A percentile compares a stretch with the other conserved stretches of the same genome.
Evolutionary conservation across 192 early-diverging fungal species (phyloP).

Genomic region (Coemansia sp.): DNA sequence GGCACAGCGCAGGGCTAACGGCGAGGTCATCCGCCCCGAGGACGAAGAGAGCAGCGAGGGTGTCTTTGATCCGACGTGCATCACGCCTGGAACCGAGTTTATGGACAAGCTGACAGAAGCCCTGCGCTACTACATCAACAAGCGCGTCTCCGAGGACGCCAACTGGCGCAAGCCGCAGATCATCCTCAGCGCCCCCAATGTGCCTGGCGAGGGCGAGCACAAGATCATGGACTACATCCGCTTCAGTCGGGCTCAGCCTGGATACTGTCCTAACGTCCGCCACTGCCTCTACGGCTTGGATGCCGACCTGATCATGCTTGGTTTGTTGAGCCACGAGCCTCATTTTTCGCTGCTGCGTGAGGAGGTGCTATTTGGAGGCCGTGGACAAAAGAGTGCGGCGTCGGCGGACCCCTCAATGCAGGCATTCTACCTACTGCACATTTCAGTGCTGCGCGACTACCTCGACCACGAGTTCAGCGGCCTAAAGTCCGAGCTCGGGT

Average conservation of each 20-base stretch:
- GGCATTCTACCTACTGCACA: conserved; percentile 78
- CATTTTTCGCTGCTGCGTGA: conserved; percentile 96
- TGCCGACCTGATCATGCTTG: conserved; percentile 98
- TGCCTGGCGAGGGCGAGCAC: conserved; percentile 99
- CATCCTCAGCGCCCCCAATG: conserved; percentile 90
- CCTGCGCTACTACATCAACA: conserved; percentile 87
- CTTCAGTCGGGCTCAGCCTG: conserved; percentile 72
- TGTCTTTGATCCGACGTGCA: conserved; percentile 96
- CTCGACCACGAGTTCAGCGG: conserved; percentile 80
- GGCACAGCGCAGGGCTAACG: conserved; percentile 59
- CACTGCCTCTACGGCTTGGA: conserved; percentile 98
- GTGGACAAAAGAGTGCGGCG: conserved; percentile 22
- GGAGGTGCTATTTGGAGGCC: conserved; percentile 79
- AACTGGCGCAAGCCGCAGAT: conserved; percentile 90
- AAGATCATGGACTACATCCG: conserved; percentile 99
- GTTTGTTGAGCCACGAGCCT: conserved; percentile 93
- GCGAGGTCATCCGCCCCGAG: conserved; percentile 66
- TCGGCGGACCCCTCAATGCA: conserved; percentile 41
- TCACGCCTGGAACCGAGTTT: conserved; percentile 96
- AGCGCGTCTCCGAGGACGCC: conserved; percentile 85
- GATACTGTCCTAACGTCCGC: conserved; percentile 83
- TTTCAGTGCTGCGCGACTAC: conserved; percentile 89
- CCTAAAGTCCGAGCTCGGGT: conserved; percentile 37
- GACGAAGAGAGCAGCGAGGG: conserved; percentile 67
- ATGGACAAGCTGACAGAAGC: conserved; percentile 88